phyloP scores from a whole-genome alignment of 2,329 filamentous ascomycete genomes.

The Pseudopyricularia cyperi region DNA sequence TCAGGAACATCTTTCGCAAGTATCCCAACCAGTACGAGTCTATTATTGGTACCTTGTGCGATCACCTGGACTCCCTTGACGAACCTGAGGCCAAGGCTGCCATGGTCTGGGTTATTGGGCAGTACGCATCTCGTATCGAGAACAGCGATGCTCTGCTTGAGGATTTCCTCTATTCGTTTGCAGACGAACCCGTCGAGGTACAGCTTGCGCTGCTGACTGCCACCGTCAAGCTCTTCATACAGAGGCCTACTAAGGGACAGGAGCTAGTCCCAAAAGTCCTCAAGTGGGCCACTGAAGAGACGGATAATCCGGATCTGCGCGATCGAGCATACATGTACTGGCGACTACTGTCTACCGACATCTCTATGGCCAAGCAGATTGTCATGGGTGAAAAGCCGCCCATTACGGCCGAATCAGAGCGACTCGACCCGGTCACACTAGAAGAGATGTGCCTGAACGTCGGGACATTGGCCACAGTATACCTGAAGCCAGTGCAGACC shows the following conservation, averaged over 20 bases:
- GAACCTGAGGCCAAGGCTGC: constrained; percentile 97
- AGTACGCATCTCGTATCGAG: constrained; percentile 95
- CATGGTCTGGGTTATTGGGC: constrained; percentile 98
- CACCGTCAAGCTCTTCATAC: constrained; percentile 96
- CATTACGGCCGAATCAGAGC: constrained; percentile 92
- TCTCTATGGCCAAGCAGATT: constrained; percentile 69
- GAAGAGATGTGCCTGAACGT: constrained; percentile 97
- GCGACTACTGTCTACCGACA: constrained; percentile 87
- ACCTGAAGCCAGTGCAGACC: constrained; percentile 93
- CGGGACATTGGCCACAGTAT: constrained; percentile 90
- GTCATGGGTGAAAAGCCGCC: constrained; percentile 97
- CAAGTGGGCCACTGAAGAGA: constrained; percentile 98
- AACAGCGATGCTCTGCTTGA: constrained; percentile 90
- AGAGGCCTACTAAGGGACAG: constrained; percentile 87
- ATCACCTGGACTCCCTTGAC: constrained; percentile 90
- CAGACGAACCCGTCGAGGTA: constrained; percentile 90
- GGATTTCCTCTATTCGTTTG: constrained; percentile 87
- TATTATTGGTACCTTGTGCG: constrained; percentile 90
- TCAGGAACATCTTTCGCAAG: constrained; percentile 97
- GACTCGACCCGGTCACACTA: constrained; percentile 76
- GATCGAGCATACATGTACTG: constrained; percentile 99
- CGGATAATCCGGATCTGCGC: constrained; percentile 93
- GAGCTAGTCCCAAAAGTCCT: constrained; percentile 86
- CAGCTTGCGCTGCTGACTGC: constrained; percentile 89
- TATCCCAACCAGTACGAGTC: constrained; percentile 98